Evolutionary conservation across 352 stramenopile genomes (phyloP).

Genomic region (Phytophthora uliginosa): DNA sequence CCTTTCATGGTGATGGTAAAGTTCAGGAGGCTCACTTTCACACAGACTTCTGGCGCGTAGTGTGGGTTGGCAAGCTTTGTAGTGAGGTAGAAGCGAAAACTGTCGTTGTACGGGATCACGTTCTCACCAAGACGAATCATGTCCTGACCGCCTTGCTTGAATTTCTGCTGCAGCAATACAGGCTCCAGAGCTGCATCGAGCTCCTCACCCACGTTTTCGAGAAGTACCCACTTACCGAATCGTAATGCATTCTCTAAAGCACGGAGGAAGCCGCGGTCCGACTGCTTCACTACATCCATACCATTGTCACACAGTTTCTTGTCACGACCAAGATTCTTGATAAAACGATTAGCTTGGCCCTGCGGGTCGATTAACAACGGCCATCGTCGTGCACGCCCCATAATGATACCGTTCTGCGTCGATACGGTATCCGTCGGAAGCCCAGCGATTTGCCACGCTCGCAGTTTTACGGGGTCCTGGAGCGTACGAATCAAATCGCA

Average conservation of each 20-base stretch:
- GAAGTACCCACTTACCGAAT: constrained; percentile 93
- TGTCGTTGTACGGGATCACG: constrained; percentile 93
- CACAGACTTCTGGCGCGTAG: constrained; percentile 92
- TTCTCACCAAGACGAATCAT: constrained; percentile 95
- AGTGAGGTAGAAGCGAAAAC: constrained; percentile 94
- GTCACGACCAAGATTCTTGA: constrained; percentile 91
- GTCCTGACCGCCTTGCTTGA: constrained; percentile 93
- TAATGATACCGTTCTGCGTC: constrained; percentile 96
- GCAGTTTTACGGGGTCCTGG: constrained; percentile 89
- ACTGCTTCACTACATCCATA: constrained; percentile 94
- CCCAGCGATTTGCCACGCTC: constrained; percentile 90
- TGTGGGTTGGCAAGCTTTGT: constrained; percentile 95
- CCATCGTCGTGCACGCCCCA: constrained; percentile 86
- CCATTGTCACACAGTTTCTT: constrained; percentile 89
- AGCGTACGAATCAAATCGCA: constrained; percentile 90
- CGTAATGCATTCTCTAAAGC: constrained; percentile 92
- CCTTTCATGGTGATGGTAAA: constrained; percentile 95
- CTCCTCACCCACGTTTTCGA: constrained; percentile 93
- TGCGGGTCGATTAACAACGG: constrained; percentile 93
- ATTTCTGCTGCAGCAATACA: constrained; percentile 92
- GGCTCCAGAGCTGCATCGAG: constrained; percentile 93
- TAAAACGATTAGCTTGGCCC: constrained; percentile 94
- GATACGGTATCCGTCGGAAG: constrained; percentile 92
- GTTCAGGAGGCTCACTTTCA: constrained; percentile 94
- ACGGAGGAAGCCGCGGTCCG: constrained; percentile 88